Evolutionary conservation across 2,329 filamentous ascomycete species (phyloP).

Genomic region (Epichloe sibirici): DNA sequence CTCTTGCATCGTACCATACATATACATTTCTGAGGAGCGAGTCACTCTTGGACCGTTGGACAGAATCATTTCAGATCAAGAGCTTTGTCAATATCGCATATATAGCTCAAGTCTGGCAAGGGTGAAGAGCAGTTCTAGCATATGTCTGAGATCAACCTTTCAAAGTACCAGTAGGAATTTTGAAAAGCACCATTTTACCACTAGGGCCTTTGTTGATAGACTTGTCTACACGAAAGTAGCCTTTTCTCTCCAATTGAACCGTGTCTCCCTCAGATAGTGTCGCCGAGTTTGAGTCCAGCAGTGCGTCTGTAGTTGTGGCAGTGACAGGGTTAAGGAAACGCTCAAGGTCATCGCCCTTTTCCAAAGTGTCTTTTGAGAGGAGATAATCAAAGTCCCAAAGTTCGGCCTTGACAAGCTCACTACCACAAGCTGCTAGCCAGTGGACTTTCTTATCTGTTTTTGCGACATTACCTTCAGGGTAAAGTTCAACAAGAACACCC

Average conservation of each 20-base stretch:
- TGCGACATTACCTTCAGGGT: neutral
- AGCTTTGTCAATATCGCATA: no score
- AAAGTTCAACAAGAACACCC: neutral
- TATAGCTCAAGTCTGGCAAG: no score
- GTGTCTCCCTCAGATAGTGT: neutral
- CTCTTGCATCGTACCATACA: no score
- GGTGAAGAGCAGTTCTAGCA: no score
- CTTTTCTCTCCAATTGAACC: slow-evolving; percentile 1
- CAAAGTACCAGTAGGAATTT: neutral
- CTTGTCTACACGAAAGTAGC: neutral
- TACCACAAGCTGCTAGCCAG: neutral
- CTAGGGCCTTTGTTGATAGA: neutral
- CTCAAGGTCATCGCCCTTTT: neutral
- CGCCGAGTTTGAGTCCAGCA: neutral
- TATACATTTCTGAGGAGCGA: no score
- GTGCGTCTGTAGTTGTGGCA: neutral
- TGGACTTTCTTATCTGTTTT: slow-evolving; percentile 3
- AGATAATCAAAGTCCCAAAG: slow-evolving; percentile 2
- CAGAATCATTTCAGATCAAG: no score
- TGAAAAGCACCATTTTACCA: slow-evolving; percentile 1
- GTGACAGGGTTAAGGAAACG: neutral
- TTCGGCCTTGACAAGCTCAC: neutral
- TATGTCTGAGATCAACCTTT: neutral
- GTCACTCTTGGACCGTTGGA: no score
- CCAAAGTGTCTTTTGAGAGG: neutral